phyloP scores from a whole-genome alignment of 2,329 filamentous ascomycete species.

The Colletotrichum graminicola region DNA sequence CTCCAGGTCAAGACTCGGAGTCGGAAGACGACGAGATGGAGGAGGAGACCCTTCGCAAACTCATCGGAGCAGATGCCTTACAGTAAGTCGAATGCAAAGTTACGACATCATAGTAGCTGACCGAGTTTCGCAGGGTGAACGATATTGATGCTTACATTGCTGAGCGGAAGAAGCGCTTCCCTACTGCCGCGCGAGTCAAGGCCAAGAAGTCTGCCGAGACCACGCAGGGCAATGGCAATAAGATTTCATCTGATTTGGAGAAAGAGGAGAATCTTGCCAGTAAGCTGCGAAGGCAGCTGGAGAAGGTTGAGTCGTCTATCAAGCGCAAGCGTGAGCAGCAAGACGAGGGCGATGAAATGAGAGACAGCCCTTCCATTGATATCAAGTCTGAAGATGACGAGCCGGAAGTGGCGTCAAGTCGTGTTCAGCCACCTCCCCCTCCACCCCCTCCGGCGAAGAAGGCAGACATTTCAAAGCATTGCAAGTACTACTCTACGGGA shows the following conservation, averaged over 20 bases:
- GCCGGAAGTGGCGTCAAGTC: slow-evolving; percentile 69
- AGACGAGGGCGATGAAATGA: slow-evolving; percentile 76
- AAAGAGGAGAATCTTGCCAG: slow-evolving; percentile 75
- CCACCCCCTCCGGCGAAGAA: slow-evolving; percentile 63
- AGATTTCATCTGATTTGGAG: slow-evolving; percentile 48
- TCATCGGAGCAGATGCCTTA: slow-evolving; percentile 67
- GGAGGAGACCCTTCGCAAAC: slow-evolving; percentile 73
- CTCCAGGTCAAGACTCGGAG: slow-evolving; percentile 73
- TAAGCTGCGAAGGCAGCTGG: slow-evolving; percentile 72
- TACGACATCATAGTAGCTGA: neutral
- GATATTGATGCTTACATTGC: slow-evolving; percentile 85
- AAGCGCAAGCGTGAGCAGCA: slow-evolving; percentile 77
- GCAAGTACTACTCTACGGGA: slow-evolving; percentile 78
- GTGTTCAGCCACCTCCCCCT: slow-evolving; percentile 51
- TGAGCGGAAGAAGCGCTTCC: slow-evolving; percentile 83
- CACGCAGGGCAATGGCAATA: slow-evolving; percentile 40
- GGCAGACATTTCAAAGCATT: slow-evolving; percentile 73
- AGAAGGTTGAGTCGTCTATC: slow-evolving; percentile 77
- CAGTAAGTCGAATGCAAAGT: slow-evolving; percentile 58
- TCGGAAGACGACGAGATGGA: slow-evolving; percentile 77
- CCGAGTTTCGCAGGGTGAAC: slow-evolving; percentile 58
- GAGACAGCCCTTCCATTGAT: slow-evolving; percentile 61
- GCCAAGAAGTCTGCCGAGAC: slow-evolving; percentile 68
- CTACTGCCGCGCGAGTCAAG: slow-evolving; percentile 78
- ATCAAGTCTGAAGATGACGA: slow-evolving; percentile 69